phyloP scores from a whole-genome alignment of 495 filamentous ascomycete species.

The Annulohypoxylon stygium region DNA sequence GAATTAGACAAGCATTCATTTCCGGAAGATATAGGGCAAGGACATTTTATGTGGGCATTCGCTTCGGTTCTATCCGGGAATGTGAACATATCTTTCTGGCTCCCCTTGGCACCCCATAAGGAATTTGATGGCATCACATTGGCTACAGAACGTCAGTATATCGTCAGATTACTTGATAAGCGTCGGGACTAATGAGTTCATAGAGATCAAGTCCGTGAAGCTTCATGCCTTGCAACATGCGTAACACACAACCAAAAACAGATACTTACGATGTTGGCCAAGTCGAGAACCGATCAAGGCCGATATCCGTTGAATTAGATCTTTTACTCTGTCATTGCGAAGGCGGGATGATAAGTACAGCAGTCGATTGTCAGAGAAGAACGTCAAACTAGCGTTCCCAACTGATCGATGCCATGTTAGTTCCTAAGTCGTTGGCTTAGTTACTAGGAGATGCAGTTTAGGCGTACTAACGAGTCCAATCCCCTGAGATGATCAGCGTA shows the following conservation, averaged over 20 bases:
- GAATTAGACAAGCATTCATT: background rate
- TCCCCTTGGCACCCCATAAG: background rate
- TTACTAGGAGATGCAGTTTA: background rate
- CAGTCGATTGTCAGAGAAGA: constrained; percentile 55
- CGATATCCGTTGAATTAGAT: constrained; percentile 49
- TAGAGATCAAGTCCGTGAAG: background rate
- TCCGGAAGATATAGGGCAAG: background rate
- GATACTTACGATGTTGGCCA: constrained; percentile 24
- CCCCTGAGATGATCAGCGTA: constrained; percentile 19
- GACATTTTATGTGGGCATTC: constrained; percentile 30
- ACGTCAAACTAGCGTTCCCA: constrained; percentile 51
- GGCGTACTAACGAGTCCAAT: constrained; percentile 27
- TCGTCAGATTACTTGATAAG: background rate
- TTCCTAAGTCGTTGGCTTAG: constrained; percentile 2
- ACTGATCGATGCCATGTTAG: constrained; percentile 32
- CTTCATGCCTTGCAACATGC: background rate
- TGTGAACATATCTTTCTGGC: constrained; percentile 17
- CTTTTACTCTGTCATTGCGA: constrained; percentile 48
- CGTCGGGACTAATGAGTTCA: too few relatives aligned
- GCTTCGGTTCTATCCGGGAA: constrained; percentile 42
- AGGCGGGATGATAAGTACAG: constrained; percentile 52
- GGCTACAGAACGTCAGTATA: constrained; percentile 5
- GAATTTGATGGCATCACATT: constrained; percentile 18
- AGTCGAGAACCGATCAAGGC: constrained; percentile 35
- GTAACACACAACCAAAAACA: too few relatives aligned